Evolutionary conservation across 2,329 filamentous ascomycete genomes (phyloP), one percentile per base, ranked within the genome.

Genomic region (Phialophora expanda): DNA sequence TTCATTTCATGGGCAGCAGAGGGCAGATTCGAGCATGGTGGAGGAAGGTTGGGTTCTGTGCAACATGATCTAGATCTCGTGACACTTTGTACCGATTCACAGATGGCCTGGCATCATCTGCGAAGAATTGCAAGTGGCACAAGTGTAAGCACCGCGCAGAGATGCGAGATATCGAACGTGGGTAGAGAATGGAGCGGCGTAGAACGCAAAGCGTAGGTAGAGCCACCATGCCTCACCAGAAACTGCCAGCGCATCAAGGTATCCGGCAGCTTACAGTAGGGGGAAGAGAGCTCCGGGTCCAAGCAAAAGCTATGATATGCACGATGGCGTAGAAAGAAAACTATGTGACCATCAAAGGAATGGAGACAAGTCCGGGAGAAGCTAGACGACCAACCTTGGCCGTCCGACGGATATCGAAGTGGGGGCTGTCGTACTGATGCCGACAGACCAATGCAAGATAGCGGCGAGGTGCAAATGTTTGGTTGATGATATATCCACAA

Each of bases 21-120:
- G 65, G 57, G 51, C 58, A 62, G 55, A 62, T 54, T 44, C 17
- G 56, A 56, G 48, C 30, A 62, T 44, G 6, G 38, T n/a, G 41
- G 58, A 65, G 51, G 61, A 46, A 62, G 62, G 61, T 63, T 56
- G 62, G 63, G 50, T 28, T 60, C 30, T 54, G 65, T 67, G 65
- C 51, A 66, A 67, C 67, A 64, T 66, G 65, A 69, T 69, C 67
- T 64, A 66, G 67, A 69, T 69, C 67, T 69, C 61, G 67, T 67
- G 65, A 67, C 65, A 69, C 67, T 65, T 48, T 61, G 64, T 62
- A 65, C 48, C 63, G 65, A 67, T 64, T 53, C 59, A 24, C 41
- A 57, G 62, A 61, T 63, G 65, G 65, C 65, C 65, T 69, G 60
- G 58, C 65, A 64, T 69, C 55, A 63, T 69, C 65, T 69, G 65